Percentiles rank a stretch among this genome's conserved stretches.
Conservation (phyloP, 192 early-diverging fungal species). For the Gonapodya prolifera region DNA sequence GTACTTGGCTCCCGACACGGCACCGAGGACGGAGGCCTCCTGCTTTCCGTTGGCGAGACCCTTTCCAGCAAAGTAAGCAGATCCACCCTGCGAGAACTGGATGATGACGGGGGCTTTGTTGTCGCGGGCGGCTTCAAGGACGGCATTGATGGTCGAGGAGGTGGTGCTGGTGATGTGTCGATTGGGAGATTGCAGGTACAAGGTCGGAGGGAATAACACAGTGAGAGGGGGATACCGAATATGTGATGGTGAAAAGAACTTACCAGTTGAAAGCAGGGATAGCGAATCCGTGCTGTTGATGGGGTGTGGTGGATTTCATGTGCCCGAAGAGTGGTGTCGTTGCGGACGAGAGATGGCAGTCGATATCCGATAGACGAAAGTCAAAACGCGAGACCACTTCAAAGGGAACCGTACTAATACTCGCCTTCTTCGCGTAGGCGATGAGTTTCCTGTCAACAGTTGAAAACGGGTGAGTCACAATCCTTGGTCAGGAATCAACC, state of each 20-base stretch:
- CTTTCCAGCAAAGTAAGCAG: slow-evolving; percentile 87
- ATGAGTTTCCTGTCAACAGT: not conserved
- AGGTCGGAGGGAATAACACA: not conserved
- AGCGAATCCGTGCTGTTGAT: slow-evolving; percentile 70
- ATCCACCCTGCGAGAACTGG: slow-evolving; percentile 91
- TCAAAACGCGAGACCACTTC: too few relatives aligned
- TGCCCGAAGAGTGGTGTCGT: too few relatives aligned
- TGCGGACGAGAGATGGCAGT: too few relatives aligned
- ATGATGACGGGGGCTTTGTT: slow-evolving; percentile 85
- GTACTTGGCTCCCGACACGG: slow-evolving; percentile 83
- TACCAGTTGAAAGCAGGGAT: slow-evolving; percentile 87
- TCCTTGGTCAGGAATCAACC: not conserved
- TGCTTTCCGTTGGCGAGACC: slow-evolving; percentile 80
- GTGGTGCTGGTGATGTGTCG: slow-evolving; percentile 44
- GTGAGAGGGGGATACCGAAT: not conserved
- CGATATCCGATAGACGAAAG: too few relatives aligned
- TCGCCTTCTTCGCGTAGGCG: not conserved
- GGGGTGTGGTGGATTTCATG: too few relatives aligned
- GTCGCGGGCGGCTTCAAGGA: slow-evolving; percentile 88
- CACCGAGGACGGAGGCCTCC: slow-evolving; percentile 75
- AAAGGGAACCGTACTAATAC: too few relatives aligned
- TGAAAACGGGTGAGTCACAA: slow-evolving; percentile 7
- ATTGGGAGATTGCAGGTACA: not conserved
- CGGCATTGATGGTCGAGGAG: slow-evolving; percentile 82
- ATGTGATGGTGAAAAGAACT: not conserved